Conservation (phyloP, 441 rosid genomes). For the Pelargonium australe region DNA sequence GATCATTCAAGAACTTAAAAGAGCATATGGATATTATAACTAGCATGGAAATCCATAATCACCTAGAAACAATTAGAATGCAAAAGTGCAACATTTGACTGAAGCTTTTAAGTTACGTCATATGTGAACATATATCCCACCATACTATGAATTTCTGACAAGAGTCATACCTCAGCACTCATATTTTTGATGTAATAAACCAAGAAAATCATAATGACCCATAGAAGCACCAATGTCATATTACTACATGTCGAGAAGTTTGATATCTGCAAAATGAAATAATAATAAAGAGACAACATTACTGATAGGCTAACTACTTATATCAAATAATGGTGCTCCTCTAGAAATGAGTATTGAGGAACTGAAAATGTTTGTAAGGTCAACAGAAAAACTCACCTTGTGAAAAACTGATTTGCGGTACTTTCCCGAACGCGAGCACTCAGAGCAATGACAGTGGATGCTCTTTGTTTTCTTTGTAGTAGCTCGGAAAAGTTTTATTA, state of each 20-base stretch:
- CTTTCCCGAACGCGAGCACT: constrained; percentile 78
- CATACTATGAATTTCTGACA: neutral
- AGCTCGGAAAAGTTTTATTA: constrained; percentile 63
- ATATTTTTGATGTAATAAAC: constrained; percentile 79
- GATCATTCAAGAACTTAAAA: constrained; percentile 2
- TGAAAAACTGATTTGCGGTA: constrained; percentile 74
- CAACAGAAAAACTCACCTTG: constrained; percentile 39
- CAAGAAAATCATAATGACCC: constrained; percentile 81
- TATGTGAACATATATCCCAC: constrained; percentile 5
- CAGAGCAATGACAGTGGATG: constrained; percentile 75
- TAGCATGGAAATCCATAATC: constrained; percentile 4
- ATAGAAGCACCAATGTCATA: constrained; percentile 72
- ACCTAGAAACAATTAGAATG: constrained; percentile 2
- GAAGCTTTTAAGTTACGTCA: neutral
- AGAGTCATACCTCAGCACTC: constrained; percentile 61
- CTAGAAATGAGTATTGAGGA: neutral
- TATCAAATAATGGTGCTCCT: constrained; percentile 2
- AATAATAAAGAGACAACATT: neutral
- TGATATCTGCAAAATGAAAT: constrained; percentile 51
- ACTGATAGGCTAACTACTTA: neutral
- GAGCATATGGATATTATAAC: constrained; percentile 9
- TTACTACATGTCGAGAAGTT: constrained; percentile 91
- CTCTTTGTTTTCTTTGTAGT: constrained; percentile 62
- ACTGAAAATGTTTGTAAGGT: neutral
- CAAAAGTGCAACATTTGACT: constrained; percentile 13